Base-by-base conservation (phyloP, 495 filamentous ascomycete species). In the Penicillium arizonense region DNA sequence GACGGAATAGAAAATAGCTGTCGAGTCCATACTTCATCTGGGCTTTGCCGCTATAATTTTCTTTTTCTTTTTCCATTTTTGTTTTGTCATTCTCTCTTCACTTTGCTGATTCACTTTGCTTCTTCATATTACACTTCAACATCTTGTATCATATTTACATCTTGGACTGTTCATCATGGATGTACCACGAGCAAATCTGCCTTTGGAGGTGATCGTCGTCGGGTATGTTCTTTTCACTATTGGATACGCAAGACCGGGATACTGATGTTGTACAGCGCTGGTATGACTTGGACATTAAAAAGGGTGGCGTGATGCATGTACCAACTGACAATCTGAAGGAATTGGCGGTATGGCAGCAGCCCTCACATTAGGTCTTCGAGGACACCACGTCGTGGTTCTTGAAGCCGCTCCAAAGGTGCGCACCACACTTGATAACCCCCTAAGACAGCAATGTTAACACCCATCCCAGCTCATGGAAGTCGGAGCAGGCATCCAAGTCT, bases 401-500 rank as follows among this genome's bases (percentile, higher is more conserved):
- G 73, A 77, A 55, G 59, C 69, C 24, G 72, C 69, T 1, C 62
- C 65, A 4, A 67, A 72, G 56, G 68, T 71, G 67, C 41, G 63
- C 23, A 2, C 10, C 32, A 3, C 8, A 12, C 0, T 16, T 14
- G 11, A 0, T 18, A 37, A 46, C 23, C 30, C n/a, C 4, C 14
- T 8, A 34, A 14, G 12, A 39, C 23, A 38, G 11, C 26, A 16
- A 10, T 48, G 50, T 56, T 57, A 57, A 58, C 36, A 23, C 4
- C 13, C 7, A 0, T 24, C 13, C 41, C 45, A 73, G 67, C 58
- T 73, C 36, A 75, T 74, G 56, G 83, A 87, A 66, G 86, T 91
- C 41, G 89, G 89, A 54, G 88, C 87, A 5, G 88, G 88, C 13
- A 89, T 92, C 56, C 87, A 92, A 65, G 78, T 91, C 12, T 86